Base-by-base conservation (phyloP, 2,329 filamentous ascomycete genomes). In the Aspergillus clavatus region DNA sequence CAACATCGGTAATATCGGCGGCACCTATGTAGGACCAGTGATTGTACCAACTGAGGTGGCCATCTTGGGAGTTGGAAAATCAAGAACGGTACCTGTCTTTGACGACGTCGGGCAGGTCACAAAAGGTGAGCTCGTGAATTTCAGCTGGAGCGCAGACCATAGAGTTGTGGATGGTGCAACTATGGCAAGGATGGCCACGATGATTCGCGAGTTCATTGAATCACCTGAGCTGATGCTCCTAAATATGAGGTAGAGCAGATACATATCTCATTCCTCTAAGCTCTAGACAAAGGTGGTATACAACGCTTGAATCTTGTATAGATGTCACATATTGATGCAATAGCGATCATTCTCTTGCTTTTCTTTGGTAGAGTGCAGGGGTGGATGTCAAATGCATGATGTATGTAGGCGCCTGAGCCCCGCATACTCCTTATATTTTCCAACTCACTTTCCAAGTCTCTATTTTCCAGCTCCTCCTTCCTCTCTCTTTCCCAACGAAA, bases 101-200 rank as follows among this genome's bases (percentile, higher is more conserved):
- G 71, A 74, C 46, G 69, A 72, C 2, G 62, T 68, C 1, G 65
- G 53, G 66, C 79, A 67, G 63, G 73, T 97, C 10, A 77, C 90
- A 10, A 82, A 81, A 69, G 87, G 82, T 66, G 84, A 94, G 60
- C 79, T 94, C 50, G 84, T 85, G 64, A 89, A 94, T 62, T 89
- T 97, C 58, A 97, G 90, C 70, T 97, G 91, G 91, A 91, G 87
- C 66, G 91, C 91, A 5, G 90, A 97, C 68, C 93, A 98, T 69
- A 77, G 93, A 16, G 87, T 97, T 43, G 83, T 97, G 38, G 93
- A 98, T 69, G 93, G 93, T 2, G 91, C 91, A 38, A 95, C 90
- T 48, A 89, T 95, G 80, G 93, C 93, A 16, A 79, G 90, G 55
- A 91, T 91, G 65, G 89, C 89, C 10, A 89, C 90, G 59, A 78